Evolutionary conservation across 1,139 yeast genomes (phyloP), one percentile per base, ranked within the genome.

Genomic region (Arxiozyma heterogenica): DNA sequence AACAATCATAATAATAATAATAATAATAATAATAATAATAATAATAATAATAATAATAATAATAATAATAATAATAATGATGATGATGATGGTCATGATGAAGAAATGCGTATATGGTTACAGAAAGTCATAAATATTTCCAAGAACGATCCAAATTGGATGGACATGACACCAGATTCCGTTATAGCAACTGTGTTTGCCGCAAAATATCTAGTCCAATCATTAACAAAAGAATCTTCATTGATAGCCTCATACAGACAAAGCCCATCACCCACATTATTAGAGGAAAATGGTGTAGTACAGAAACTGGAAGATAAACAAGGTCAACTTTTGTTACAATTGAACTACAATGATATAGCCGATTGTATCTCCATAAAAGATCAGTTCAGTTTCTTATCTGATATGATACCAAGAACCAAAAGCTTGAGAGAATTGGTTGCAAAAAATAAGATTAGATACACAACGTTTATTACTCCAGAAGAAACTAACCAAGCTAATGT

Each of bases 141-240:
- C 65, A 89, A 86, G 65, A 80, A 86, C 69, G 98, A 93, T 66
- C 93, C 94, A 15, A 96, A 88, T 49, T 87, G 86, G 61, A 72
- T 79, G 20, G 81, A 88, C 1, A 84, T 93, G 4, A 81, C 95
- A 1, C 85, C 82, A 54, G 76, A 84, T 43, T 95, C 96, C 0
- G 88, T 86, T 15, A 85, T 83, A 61, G 84, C 95, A 18, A 78
- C 94, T 1, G 95, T 95, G 0, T 79, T 87, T 49, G 96, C 97
- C 4, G 85, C 96, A 0, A 96, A 91, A 65, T 72, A 87, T 49
- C 91, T 93, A 67, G 79, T 91, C 15, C 87, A 86, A 69, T 81
- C 84, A 61, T 74, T 91, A 54, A 80, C 90, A 1, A 93, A 84
- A 65, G 94, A 88, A 63, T 93, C 96, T 0, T 73, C 84, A 5